A percentile compares a stretch with the other conserved stretches of the same genome.
phyloP scores from a whole-genome alignment of 257 asterid genomes.

The Solanum pinnatisectum region DNA sequence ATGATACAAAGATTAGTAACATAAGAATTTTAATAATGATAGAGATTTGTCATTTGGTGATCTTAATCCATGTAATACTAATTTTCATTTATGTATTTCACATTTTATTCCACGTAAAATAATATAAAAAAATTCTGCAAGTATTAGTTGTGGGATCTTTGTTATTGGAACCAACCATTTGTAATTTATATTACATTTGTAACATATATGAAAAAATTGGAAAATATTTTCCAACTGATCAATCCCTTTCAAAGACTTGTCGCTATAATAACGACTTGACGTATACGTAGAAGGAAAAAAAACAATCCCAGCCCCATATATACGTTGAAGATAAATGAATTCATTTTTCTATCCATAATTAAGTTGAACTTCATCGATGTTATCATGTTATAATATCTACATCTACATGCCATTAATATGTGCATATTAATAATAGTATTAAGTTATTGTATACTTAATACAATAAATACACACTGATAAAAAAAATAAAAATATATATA shows the following conservation, averaged over 20 bases:
- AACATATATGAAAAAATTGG: not conserved
- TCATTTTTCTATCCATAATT: too few species aligned
- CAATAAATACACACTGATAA: too few species aligned
- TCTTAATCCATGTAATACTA: not conserved
- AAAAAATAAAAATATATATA: too few species aligned
- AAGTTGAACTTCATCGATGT: not conserved
- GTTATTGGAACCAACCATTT: not conserved
- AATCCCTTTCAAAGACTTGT: not conserved
- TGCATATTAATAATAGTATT: not conserved
- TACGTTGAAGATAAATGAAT: not conserved
- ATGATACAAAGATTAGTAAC: not conserved
- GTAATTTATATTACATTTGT: too few species aligned
- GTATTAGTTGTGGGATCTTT: not conserved
- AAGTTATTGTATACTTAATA: too few species aligned
- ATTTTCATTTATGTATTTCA: not conserved
- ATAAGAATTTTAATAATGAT: not conserved
- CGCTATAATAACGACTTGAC: not conserved
- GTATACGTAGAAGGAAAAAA: not conserved
- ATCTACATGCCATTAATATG: not conserved
- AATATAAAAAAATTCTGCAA: rapidly evolving
- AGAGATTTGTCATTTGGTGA: not conserved
- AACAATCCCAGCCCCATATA: not conserved
- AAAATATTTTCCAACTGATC: not conserved
- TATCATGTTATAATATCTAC: not conserved
- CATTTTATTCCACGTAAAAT: not conserved